A percentile compares a stretch with the other conserved stretches of the same genome.
phyloP scores from a whole-genome alignment of 1,139 yeast genomes.

The Eremothecium sinecaudum region DNA sequence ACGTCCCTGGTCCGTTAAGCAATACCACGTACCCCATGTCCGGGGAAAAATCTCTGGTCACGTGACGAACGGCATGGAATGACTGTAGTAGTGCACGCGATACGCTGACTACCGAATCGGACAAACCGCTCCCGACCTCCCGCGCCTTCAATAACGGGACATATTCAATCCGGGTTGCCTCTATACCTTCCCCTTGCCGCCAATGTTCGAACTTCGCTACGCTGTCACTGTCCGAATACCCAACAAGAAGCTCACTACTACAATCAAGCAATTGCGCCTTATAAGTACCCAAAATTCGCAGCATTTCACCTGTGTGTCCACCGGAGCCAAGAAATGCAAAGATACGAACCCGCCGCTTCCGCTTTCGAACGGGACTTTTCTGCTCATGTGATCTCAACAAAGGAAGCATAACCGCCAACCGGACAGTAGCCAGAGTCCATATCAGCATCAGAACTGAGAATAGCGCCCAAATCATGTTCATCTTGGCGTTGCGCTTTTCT shows the following conservation, averaged over 20 bases:
- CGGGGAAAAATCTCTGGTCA: conserved; percentile 10
- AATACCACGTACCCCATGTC: conserved; percentile 36
- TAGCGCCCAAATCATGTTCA: too few species aligned
- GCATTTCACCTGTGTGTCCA: conserved; percentile 96
- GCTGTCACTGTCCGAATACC: conserved; percentile 25
- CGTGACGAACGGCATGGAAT: conserved; percentile 12
- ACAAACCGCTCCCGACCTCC: conserved; percentile 34
- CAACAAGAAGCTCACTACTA: conserved; percentile 23
- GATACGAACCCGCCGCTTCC: too few species aligned
- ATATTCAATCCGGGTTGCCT: conserved; percentile 30
- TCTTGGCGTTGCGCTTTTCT: too few species aligned
- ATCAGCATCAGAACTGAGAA: too few species aligned
- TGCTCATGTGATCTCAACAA: too few species aligned
- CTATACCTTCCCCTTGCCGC: conserved; percentile 28
- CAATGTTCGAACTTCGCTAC: conserved; percentile 24
- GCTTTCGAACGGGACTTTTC: too few species aligned
- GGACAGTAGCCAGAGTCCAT: too few species aligned
- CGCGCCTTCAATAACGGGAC: conserved; percentile 62
- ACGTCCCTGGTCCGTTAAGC: conserved; percentile 91
- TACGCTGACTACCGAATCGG: conserved; percentile 18
- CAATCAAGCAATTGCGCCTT: conserved; percentile 25
- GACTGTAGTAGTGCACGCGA: conserved; percentile 18
- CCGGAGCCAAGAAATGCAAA: conserved; percentile 73
- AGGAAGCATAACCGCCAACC: too few species aligned
- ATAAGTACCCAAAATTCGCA: conserved; percentile 46